These are phyloP conservation scores for Boletus coccyginus DNA, from an alignment of 768 basidiomycete genomes.

Conservation along the genomic window DNA sequence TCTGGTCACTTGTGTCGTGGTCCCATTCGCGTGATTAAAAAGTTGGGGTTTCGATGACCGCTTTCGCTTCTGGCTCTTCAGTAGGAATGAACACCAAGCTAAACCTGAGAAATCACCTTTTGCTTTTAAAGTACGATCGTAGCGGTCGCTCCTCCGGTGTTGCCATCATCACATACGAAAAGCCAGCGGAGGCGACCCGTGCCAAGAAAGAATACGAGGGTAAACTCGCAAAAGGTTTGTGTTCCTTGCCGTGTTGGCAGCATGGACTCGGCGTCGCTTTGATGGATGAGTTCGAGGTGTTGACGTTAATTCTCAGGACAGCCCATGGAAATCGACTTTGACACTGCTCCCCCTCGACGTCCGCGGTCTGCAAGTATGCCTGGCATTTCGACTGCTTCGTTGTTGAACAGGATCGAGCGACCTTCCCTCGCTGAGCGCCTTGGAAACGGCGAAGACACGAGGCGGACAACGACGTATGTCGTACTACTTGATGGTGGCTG, in stretches of 20 bases:
- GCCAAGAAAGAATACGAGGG: constrained; percentile 87
- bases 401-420: constrained; percentile 75
- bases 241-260: background rate
- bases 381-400: constrained; percentile 46
- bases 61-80: constrained; percentile 44
- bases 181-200: constrained; percentile 68
- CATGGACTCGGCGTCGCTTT: background rate
- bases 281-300: background rate
- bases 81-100: constrained; percentile 43
- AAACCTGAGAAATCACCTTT: constrained; percentile 54
- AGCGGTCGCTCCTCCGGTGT: constrained; percentile 89
- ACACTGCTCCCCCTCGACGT: constrained; percentile 44
- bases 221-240: constrained; percentile 80
- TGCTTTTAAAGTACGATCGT: constrained; percentile 81
- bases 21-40: constrained; percentile 25
- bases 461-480: constrained; percentile 14
- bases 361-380: constrained; percentile 48
- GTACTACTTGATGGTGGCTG: background rate
- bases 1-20: constrained; percentile 35
- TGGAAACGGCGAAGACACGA: constrained; percentile 41
- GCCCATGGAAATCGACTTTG: constrained; percentile 70
- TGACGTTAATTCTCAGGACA: constrained; percentile 51
- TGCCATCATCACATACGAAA: constrained; percentile 79
- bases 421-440: constrained; percentile 68
- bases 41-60: constrained; percentile 32